Percentiles rank a stretch among this genome's conserved stretches.
Conservation (phyloP, 2,329 filamentous ascomycete genomes). For the Cladophialophora immunda region DNA sequence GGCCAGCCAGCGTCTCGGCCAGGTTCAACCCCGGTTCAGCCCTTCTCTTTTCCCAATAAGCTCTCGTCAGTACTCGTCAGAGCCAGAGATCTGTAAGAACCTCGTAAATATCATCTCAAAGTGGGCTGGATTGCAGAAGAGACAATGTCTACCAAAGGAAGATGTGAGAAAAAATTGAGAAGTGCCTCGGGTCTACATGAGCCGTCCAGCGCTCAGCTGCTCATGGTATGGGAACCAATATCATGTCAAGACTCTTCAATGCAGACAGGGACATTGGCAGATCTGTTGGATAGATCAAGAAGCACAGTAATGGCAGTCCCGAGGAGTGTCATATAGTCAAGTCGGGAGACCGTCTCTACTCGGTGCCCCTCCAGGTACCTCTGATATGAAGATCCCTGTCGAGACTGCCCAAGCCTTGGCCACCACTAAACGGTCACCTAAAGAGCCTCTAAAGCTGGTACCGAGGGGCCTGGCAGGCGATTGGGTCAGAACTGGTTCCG, state of each 20-base stretch:
- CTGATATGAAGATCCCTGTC: neutral
- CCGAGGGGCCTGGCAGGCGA: neutral
- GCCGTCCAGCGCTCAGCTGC: no score
- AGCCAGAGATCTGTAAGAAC: neutral
- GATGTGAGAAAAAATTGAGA: neutral
- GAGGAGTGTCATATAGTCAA: neutral
- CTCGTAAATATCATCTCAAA: neutral
- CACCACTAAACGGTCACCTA: neutral
- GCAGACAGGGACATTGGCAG: neutral
- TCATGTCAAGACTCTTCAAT: neutral
- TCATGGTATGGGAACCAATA: neutral
- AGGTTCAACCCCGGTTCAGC: no score
- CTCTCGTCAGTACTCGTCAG: neutral
- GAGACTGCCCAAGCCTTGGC: neutral
- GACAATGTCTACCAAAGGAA: neutral
- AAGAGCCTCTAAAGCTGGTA: neutral
- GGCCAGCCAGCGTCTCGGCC: neutral
- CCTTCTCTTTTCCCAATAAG: neutral
- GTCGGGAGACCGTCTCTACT: neutral
- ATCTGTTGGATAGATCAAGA: neutral
- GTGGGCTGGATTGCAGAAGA: neutral
- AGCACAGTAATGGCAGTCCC: neutral
- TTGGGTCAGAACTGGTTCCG: slow-evolving; percentile 16
- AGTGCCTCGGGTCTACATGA: no score
- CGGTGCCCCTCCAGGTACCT: no score